A percentile compares a stretch with the other conserved stretches of the same genome.
Evolutionary conservation across 352 stramenopile genomes (phyloP).

Genomic region (Phytophthora ramorum): DNA sequence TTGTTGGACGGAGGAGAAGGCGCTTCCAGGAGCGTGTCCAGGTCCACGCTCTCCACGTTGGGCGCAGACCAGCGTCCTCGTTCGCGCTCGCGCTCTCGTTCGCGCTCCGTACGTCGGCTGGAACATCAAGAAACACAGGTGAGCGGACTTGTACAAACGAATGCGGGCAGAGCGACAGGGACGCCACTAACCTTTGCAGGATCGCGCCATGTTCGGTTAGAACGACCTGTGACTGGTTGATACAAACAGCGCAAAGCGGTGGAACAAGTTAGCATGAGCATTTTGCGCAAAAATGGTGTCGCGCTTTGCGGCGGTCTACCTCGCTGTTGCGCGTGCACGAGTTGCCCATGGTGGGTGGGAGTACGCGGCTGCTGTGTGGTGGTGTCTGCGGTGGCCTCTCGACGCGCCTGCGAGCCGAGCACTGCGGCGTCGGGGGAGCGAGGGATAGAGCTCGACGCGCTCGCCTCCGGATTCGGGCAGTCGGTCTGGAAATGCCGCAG

Average conservation of each 20-base stretch:
- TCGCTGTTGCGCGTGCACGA: constrained; percentile 66
- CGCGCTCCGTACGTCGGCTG: constrained; percentile 21
- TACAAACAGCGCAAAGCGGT: neutral
- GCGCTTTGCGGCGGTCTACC: constrained; percentile 21
- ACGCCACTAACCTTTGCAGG: constrained; percentile 39
- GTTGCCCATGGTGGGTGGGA: constrained; percentile 54
- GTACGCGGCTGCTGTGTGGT: constrained; percentile 12
- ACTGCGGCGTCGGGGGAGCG: constrained; percentile 13
- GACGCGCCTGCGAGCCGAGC: constrained; percentile 27
- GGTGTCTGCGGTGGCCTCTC: constrained; percentile 6
- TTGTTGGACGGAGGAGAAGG: constrained; percentile 55
- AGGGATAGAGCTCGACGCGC: neutral
- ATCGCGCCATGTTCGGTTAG: constrained; percentile 59
- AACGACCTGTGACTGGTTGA: constrained; percentile 66
- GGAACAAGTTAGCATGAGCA: neutral
- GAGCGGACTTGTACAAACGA: constrained; percentile 1
- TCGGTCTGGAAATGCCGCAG: constrained; percentile 36
- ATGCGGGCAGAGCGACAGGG: constrained; percentile 12
- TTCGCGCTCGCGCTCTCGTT: constrained; percentile 44
- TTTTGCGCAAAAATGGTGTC: neutral
- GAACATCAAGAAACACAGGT: neutral
- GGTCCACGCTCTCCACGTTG: constrained; percentile 71
- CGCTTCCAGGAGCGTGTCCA: constrained; percentile 82
- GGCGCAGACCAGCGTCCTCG: constrained; percentile 78
- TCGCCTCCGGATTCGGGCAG: constrained; percentile 29